Conservation (phyloP, 2,329 filamentous ascomycete species). For the Paraphoma sp. region DNA sequence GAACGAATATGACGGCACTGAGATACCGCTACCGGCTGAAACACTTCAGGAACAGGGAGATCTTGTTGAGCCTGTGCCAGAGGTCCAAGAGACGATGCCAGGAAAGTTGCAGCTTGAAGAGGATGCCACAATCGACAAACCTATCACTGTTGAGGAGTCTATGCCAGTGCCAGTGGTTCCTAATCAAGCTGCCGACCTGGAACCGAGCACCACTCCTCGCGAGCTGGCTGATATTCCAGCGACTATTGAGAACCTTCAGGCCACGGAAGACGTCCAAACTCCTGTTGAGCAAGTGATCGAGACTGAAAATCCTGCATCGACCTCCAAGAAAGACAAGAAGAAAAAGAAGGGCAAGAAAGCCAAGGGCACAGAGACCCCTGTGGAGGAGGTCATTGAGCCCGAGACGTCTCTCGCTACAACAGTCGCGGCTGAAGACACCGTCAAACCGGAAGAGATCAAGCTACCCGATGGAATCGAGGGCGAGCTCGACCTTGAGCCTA, state of each 20-base stretch:
- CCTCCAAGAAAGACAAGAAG: conserved; percentile 23
- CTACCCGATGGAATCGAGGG: not conserved
- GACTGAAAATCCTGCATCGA: conserved; percentile 2
- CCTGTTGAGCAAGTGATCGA: not conserved
- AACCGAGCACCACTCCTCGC: too few relatives aligned
- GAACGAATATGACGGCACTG: not conserved
- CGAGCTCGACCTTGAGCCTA: conserved; percentile 2
- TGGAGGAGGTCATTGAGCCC: conserved; percentile 6
- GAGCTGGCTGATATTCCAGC: conserved; percentile 19
- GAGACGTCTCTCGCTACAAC: not conserved
- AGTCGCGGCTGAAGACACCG: not conserved
- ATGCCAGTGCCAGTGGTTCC: too few relatives aligned
- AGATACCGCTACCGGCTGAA: not conserved
- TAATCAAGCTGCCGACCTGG: too few relatives aligned
- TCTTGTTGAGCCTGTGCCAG: not conserved
- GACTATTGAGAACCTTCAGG: not conserved
- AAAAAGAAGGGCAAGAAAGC: conserved; percentile 33
- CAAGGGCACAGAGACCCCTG: conserved; percentile 12
- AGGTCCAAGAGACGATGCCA: not conserved
- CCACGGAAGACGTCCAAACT: not conserved
- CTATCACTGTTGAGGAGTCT: too few relatives aligned
- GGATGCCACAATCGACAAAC: too few relatives aligned
- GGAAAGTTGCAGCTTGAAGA: too few relatives aligned
- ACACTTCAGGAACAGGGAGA: not conserved
- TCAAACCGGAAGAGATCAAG: conserved; percentile 1